Evolutionary conservation across 805 yeast species (phyloP).

Genomic region (Ogataea nonfermentans): DNA sequence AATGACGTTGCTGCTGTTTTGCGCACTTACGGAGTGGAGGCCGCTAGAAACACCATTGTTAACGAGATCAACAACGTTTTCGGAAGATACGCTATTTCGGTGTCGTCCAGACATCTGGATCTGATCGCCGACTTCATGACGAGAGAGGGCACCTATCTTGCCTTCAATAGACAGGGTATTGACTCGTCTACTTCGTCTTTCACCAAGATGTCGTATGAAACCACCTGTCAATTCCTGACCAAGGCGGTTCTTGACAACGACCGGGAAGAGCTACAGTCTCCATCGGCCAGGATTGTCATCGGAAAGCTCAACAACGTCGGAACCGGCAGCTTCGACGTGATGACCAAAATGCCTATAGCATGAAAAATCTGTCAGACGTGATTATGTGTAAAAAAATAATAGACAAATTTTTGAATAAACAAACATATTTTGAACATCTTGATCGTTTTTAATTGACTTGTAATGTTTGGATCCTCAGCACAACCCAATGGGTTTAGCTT

Average conservation of each 20-base stretch:
- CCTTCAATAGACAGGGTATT: slow-evolving; percentile 98
- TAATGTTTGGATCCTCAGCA: slow-evolving; percentile 28
- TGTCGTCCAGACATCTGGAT: slow-evolving; percentile 90
- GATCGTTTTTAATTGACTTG: background rate
- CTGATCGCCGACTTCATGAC: slow-evolving; percentile 99
- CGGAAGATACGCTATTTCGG: slow-evolving; percentile 93
- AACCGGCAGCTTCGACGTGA: slow-evolving; percentile 91
- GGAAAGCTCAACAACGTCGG: slow-evolving; percentile 92
- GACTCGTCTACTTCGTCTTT: slow-evolving; percentile 93
- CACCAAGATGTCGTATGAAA: slow-evolving; percentile 98
- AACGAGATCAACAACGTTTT: slow-evolving; percentile 94
- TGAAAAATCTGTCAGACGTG: slow-evolving; percentile 10
- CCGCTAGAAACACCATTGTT: slow-evolving; percentile 96
- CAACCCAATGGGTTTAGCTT: slow-evolving; percentile 25
- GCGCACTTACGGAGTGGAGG: slow-evolving; percentile 95
- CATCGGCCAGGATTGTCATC: slow-evolving; percentile 88
- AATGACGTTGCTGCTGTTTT: slow-evolving; percentile 92
- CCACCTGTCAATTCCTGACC: slow-evolving; percentile 95
- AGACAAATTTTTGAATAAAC: slow-evolving; percentile 10
- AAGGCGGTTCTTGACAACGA: slow-evolving; percentile 94
- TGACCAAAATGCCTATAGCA: slow-evolving; percentile 44
- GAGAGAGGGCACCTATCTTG: slow-evolving; percentile 93
- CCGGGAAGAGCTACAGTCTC: slow-evolving; percentile 82
- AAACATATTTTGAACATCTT: background rate
- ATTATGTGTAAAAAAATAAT: slow-evolving; percentile 8